Base-by-base conservation (phyloP, 2,329 filamentous ascomycete species). In the Aspergillus felis region DNA sequence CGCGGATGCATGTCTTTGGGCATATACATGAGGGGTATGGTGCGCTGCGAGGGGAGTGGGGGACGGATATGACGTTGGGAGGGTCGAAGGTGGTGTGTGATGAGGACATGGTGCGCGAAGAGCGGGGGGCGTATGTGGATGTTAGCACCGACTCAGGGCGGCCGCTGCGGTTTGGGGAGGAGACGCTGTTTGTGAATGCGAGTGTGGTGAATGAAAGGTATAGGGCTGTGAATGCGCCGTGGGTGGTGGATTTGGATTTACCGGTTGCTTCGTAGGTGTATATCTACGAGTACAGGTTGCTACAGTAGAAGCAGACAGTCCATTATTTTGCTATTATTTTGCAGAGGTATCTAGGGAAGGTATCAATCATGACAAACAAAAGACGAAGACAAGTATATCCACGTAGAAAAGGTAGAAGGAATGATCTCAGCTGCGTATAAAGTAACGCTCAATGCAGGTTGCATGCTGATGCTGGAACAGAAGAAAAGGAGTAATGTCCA, bases 141-240 rank as follows among this genome's bases (percentile, higher is more conserved):
- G 60, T 73, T 10, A 75, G 71, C 38, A 58, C 46, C 9, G 60
- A 59, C 22, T 64, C 64, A 60, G 65, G 42, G 41, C 63, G 17
- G 57, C 68, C 58, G 38, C 59, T 84, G 55, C 62, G 64, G 50
- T 71, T 74, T 53, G 82, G 82, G 0, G 68, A 77, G 55, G 80
- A 85, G 68, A 85, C 82, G 3, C 57, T 84, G 42, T 81, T 85
- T 70, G 76, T 85, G 10, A 86, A 86, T 71, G 82, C 82, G 2
- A 81, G 81, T 63, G 80, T 86, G 51, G 81, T 84, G 74, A 77
- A 78, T 41, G 66, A 81, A 12, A 59, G 61, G 12, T 84, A 84
- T 68, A 65, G 69, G 35, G 77, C 82, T 6, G 61, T 68, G 29
- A 81, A 86, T 68, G 79, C 77, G 41, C 81, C 82, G 1, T 85